Evolutionary conservation across 768 basidiomycete genomes (phyloP).

Genomic region (Tephrocybe sp.): DNA sequence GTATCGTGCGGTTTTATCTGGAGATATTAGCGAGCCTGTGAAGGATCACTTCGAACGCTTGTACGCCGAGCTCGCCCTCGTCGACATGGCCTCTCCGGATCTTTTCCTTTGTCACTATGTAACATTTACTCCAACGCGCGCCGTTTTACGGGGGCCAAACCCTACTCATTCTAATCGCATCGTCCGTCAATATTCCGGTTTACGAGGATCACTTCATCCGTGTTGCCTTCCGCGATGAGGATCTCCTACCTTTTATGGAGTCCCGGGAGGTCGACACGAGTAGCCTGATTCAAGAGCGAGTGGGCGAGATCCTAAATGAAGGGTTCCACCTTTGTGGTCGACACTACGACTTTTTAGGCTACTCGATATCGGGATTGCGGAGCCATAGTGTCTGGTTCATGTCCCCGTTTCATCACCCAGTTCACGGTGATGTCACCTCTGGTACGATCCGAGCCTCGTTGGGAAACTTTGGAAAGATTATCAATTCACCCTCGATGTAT

Average conservation of each 20-base stretch:
- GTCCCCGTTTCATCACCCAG: slow-evolving; percentile 31
- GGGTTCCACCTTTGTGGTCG: slow-evolving; percentile 44
- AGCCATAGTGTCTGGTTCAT: slow-evolving; percentile 53
- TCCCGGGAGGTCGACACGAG: slow-evolving; percentile 35
- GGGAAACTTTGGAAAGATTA: background rate
- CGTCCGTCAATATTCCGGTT: slow-evolving; percentile 26
- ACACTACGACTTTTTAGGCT: slow-evolving; percentile 45
- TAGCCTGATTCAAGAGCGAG: slow-evolving; percentile 12
- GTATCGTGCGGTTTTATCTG: background rate
- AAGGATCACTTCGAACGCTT: background rate
- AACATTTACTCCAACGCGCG: background rate
- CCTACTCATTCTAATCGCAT: slow-evolving; percentile 18
- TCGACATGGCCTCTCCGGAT: background rate
- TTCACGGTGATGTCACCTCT: background rate
- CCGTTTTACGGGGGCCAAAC: background rate
- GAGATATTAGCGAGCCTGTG: background rate
- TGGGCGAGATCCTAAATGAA: slow-evolving; percentile 18
- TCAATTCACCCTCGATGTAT: background rate
- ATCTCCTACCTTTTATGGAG: slow-evolving; percentile 20
- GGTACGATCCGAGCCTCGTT: background rate
- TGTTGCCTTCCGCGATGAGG: slow-evolving; percentile 50
- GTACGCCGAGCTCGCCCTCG: background rate
- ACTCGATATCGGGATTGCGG: slow-evolving; percentile 53
- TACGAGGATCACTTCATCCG: slow-evolving; percentile 46
- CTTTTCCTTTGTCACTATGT: background rate